Base-by-base conservation (phyloP, 495 filamentous ascomycete genomes). In the Chaetomium cochliodes region DNA sequence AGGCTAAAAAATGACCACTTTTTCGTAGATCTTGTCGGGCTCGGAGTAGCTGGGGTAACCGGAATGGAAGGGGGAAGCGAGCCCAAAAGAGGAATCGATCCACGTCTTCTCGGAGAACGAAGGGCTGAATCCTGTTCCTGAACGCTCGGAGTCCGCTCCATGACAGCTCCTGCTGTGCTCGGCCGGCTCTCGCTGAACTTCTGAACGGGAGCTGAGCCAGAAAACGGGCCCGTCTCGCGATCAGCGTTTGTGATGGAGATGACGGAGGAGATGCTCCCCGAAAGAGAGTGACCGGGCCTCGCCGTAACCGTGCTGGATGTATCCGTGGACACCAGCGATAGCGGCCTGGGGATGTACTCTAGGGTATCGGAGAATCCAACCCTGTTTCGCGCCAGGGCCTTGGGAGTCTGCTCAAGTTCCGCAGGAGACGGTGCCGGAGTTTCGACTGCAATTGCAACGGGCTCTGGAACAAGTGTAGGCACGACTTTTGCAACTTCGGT, bases 281-380 rank as follows among this genome's bases (percentile, higher is more conserved):
- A 84, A 28, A 88, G 79, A 18, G 85, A 87, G 68, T 91, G 85
- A 51, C 81, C 82, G 13, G 80, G 86, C 37, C 86, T 81, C 22
- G 87, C 76, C 5, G 84, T 88, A 28, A 84, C 73, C 25, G 84
- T 91, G 66, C 85, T 90, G 51, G 88, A 86, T 0, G 88, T 88
- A 64, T 92, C 89, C 9, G 85, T 88, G 2, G 90, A 93, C 9
- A 90, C 82, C 9, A 89, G 80, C 12, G 90, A 92, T 9, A 90
- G 73, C 0, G 89, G 90, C 11, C 89, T 85, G 7, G 88, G 87
- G 62, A 90, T 90, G 67, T 83, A 88, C 67, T 89, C 89, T 3
- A 87, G 72, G 13, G 79, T 80, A 69, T 88, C 81, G 0, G 84
- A 85, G 69, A 87, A 86, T 53, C 85, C 82, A 65, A 88, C 84